Evolutionary conservation across 2,329 filamentous ascomycete species (phyloP).

Genomic region (Venturia pyrina): DNA sequence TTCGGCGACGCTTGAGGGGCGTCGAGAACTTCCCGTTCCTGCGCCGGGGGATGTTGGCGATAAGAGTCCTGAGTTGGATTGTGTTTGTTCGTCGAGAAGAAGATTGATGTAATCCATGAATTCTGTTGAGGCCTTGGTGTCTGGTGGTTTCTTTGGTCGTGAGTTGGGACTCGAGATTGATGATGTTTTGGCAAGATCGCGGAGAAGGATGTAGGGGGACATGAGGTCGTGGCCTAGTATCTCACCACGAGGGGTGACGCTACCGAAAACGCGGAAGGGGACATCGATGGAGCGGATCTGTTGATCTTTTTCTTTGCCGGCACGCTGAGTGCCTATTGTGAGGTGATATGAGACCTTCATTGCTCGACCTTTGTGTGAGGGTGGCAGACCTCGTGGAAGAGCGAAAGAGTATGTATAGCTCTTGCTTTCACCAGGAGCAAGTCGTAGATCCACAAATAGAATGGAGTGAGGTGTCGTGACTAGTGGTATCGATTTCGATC

Average conservation of each 20-base stretch:
- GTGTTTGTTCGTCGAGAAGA: constrained; percentile 26
- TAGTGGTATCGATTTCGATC: constrained; percentile 77
- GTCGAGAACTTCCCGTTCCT: constrained; percentile 37
- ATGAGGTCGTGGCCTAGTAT: constrained; percentile 90
- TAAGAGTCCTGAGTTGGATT: constrained; percentile 23
- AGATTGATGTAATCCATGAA: constrained; percentile 39
- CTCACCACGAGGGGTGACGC: constrained; percentile 79
- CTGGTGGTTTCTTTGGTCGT: constrained; percentile 17
- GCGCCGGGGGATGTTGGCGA: constrained; percentile 56
- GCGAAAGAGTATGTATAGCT: constrained; percentile 81
- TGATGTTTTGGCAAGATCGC: constrained; percentile 59
- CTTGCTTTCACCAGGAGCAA: constrained; percentile 80
- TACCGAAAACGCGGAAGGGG: constrained; percentile 85
- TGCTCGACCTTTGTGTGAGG: constrained; percentile 79
- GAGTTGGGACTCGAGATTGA: constrained; percentile 22
- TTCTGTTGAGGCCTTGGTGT: constrained; percentile 31
- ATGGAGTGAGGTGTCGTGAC: constrained; percentile 94
- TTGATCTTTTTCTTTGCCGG: constrained; percentile 64
- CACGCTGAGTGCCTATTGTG: constrained; percentile 81
- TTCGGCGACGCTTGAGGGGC: constrained; percentile 44
- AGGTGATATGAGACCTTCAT: constrained; percentile 91
- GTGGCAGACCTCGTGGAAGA: constrained; percentile 80
- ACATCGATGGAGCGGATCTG: constrained; percentile 82
- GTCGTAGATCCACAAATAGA: constrained; percentile 82
- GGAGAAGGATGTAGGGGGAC: constrained; percentile 82